Evolutionary conservation across 1,284 basidiomycete species (phyloP), one percentile per base, ranked within the genome.

Genomic region (Austroboletus novae-zelandiae): DNA sequence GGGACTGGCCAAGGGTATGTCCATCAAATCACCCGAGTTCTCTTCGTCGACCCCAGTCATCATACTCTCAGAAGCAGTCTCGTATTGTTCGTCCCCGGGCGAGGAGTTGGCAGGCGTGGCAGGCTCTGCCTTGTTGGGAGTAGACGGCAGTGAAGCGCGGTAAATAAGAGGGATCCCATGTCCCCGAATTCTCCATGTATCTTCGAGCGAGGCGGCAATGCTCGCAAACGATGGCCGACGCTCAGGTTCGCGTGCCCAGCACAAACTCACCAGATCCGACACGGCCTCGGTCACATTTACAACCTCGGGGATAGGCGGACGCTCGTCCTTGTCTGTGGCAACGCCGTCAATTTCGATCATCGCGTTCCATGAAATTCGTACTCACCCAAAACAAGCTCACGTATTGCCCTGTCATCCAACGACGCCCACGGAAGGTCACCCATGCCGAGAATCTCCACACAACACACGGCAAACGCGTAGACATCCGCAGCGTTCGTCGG

Each of bases 381-480:
- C 80, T 52, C 56, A 89, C 87, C 70, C 15, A 84, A 62, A 4
- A 91, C 83, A 29, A 84, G 76, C 48, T 75, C 74, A 18, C 77
- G 69, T 10, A 90, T 81, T 0, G 74, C 65, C 15, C 75, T 71
- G 55, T 90, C 87, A 53, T 84, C 80, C 50, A 78, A 66, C 27
- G 71, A 68, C 8, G 69, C 70, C 86, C 83, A 90, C 4, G 80
- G 88, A 50, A 82, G 68, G 29, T 71, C 71, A 15, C 84, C 86
- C 71, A 83, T 79, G 1, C 71, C 74, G 23, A 90, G 67, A 50
- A 89, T 78, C 68, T 91, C 89, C 25, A 84, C 73, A 54, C 85
- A 86, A 40, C 76, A 78, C 40, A 91, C 83, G 0, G 83, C 81
- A 61, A 84, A 91, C 1, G 88, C 79, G 59, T 89, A 91, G 0